Evolutionary conservation across 1,139 yeast genomes (phyloP), one percentile per base, ranked within the genome.

Genomic region (Diutina scorzettiae): DNA sequence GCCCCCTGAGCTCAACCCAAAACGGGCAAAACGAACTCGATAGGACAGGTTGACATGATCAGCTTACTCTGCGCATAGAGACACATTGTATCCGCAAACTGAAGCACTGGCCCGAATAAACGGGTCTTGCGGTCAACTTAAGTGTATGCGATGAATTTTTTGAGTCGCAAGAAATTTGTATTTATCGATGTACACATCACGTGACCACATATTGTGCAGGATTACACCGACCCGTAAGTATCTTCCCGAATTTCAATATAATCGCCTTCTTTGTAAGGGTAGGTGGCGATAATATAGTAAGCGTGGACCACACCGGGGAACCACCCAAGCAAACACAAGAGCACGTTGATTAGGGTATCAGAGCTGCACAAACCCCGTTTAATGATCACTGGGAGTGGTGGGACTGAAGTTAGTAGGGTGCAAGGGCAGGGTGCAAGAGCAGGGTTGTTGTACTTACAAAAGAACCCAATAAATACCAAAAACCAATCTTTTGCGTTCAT

Each of bases 401-500:
- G 96, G 42, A 84, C 55, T 46, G 42, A 18, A 19, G 7, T 18
- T 20, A 34, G 24, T n/a, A 4, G n/a, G n/a, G n/a, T n/a, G n/a
- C n/a, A n/a, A n/a, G n/a, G n/a, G n/a, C n/a, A n/a, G n/a, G 25
- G 25, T 6, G 25, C 25, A 23, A 7, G 8, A 9, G 9, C 25
- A 9, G 25, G 25, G 25, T 23, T n/a, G n/a, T n/a, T n/a, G n/a
- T 16, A 34, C 39, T 21, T 34, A 34, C 39, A 23, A 54, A 85
- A 76, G 48, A 85, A 72, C n/a, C 94, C 89, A 45, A 85, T 57
- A 43, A 85, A 67, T 21, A 85, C 93, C 50, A 84, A 62, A 49
- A 85, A 68, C 82, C 91, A 81, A 60, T 85, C 95, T 58, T 73
- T 73, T 36, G 83, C 75, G 51, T 76, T 81, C 82, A 75, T 76